phyloP scores from a whole-genome alignment of 768 basidiomycete genomes.

The Kwoniella newhampshirensis region DNA sequence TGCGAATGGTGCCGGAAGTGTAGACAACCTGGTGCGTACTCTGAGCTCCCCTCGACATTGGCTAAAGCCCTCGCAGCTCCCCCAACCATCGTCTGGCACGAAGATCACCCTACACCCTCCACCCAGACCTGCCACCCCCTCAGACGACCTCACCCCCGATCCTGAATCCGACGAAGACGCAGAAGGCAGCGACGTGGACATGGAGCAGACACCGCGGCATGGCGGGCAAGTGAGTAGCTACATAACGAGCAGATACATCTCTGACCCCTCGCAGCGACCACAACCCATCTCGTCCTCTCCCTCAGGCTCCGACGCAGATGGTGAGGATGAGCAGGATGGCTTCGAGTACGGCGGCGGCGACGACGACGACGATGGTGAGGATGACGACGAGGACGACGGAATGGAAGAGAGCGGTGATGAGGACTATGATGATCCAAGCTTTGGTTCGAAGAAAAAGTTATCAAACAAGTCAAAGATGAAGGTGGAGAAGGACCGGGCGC shows the following conservation, averaged over 20 bases:
- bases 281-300: neutral
- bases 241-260: neutral
- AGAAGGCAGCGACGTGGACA: constrained; percentile 13
- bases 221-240: constrained; percentile 6
- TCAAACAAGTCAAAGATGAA: constrained; percentile 9
- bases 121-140: constrained; percentile 17
- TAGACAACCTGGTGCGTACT: neutral
- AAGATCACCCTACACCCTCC: constrained; percentile 24
- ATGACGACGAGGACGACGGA: constrained; percentile 29
- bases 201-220: constrained; percentile 6
- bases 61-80: neutral
- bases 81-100: constrained; percentile 13
- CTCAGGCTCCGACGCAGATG: constrained; percentile 16
- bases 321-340: constrained; percentile 28
- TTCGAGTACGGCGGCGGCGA: constrained; percentile 28
- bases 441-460: constrained; percentile 28
- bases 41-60: neutral
- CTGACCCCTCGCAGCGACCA: neutral
- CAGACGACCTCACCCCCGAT: constrained; percentile 37
- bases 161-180: constrained; percentile 23
- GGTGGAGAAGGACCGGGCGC: constrained; percentile 6
- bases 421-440: constrained; percentile 34
- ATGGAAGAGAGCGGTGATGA: constrained; percentile 37
- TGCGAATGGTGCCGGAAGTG: neutral
- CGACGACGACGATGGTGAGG: constrained; percentile 27